Evolutionary conservation across 2,329 filamentous ascomycete genomes (phyloP).

Genomic region (Pezicula carpinea): DNA sequence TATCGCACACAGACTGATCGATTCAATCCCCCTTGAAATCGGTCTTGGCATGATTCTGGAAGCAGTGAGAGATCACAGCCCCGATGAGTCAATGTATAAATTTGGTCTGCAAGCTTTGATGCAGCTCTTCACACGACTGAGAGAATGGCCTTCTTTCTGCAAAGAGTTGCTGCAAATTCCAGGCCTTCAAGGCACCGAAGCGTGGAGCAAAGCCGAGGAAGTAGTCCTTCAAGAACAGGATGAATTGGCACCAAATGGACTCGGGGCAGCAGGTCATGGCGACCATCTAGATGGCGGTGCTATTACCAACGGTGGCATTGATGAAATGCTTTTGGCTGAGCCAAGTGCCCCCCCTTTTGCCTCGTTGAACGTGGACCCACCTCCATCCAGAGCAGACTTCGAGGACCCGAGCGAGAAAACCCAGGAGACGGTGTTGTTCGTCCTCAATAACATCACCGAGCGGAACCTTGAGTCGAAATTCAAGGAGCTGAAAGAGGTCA

Average conservation of each 20-base stretch:
- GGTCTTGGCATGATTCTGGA: slow-evolving; percentile 98
- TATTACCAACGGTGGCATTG: slow-evolving; percentile 65
- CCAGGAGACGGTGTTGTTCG: slow-evolving; percentile 92
- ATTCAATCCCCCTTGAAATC: slow-evolving; percentile 84
- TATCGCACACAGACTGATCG: slow-evolving; percentile 88
- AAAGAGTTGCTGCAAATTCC: slow-evolving; percentile 78
- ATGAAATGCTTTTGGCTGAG: slow-evolving; percentile 56
- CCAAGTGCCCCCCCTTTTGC: slow-evolving; percentile 67
- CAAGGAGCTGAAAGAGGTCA: slow-evolving; percentile 70
- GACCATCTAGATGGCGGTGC: slow-evolving; percentile 40
- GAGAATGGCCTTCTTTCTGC: slow-evolving; percentile 95
- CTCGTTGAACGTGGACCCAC: slow-evolving; percentile 72
- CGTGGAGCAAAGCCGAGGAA: slow-evolving; percentile 77
- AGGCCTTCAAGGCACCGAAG: slow-evolving; percentile 77
- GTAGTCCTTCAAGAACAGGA: slow-evolving; percentile 67
- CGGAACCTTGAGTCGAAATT: slow-evolving; percentile 83
- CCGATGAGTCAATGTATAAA: slow-evolving; percentile 92
- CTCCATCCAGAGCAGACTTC: slow-evolving; percentile 57
- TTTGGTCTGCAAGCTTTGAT: slow-evolving; percentile 94
- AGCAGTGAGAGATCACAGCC: slow-evolving; percentile 78
- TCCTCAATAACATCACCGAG: slow-evolving; percentile 93
- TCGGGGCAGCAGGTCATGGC: slow-evolving; percentile 38
- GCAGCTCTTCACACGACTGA: slow-evolving; percentile 76
- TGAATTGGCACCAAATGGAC: slow-evolving; percentile 50
- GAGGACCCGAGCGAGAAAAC: slow-evolving; percentile 80